Evolutionary conservation across 768 basidiomycete genomes (phyloP), one percentile per base, ranked within the genome.

Genomic region (Russula ochroleuca): DNA sequence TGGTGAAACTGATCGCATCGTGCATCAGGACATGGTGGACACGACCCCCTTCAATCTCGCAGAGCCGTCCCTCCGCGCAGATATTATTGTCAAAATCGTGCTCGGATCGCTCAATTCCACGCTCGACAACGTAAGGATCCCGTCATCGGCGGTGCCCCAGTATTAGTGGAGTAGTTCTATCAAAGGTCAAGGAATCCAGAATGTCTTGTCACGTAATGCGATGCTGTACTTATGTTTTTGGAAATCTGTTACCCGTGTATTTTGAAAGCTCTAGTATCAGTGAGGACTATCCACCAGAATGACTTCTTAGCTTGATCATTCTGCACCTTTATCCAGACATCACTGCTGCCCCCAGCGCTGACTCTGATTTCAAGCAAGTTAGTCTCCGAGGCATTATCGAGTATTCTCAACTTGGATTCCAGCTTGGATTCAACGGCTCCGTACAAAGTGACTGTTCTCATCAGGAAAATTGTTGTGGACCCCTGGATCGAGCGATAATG

Each of bases 21-120:
- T 47, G 21, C 28, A 28, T 33, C 25, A 68, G 68, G 66, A 68
- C 23, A 67, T 68, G 52, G 62, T 67, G 19, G 66, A 67, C 14
- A 45, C 65, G n/a, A 63, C 55, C 13, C 31, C 37, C 13, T 68
- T 61, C 58, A 56, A 35, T 28, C 50, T 45, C 11, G 37, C 57
- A n/a, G 61, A 68, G 47, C 67, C 67, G 3, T 55, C 28, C n/a
- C 50, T 68, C 54, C 61, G 51, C 35, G 45, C 51, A 3, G 67
- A 68, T 25, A 9, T 19, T 10, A 43, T 68, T 21, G 19, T 68
- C 43, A 68, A 63, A 37, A 37, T 67, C 10, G 37, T 68, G 41
- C 57, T 63, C 14, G 56, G 65, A 17, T 49, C 62, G 13, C 58
- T 66, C 43, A 40, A 68, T 13, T 23, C 57, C 41, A 38, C 43